These are phyloP conservation scores for Leccinum insolens DNA, from an alignment of 1,284 basidiomycete species.

Conservation along the genomic window DNA sequence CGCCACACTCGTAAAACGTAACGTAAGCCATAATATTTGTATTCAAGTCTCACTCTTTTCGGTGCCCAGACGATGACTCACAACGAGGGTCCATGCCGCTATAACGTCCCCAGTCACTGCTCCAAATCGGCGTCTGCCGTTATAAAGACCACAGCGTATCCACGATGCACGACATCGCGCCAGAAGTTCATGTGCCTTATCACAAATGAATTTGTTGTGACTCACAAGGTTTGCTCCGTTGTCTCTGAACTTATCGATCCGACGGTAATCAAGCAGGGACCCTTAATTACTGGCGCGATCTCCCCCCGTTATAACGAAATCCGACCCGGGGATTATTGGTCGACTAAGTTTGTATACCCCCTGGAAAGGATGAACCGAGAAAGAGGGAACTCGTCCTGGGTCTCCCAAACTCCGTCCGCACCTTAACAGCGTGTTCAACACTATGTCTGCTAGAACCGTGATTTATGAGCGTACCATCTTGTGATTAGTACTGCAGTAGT, in stretches of 20 bases:
- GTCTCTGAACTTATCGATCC: not conserved
- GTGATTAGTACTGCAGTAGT: not conserved
- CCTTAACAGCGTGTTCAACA: constrained; percentile 19
- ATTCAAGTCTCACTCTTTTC: not conserved
- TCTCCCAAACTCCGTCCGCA: constrained; percentile 15
- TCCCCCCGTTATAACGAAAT: constrained; percentile 13
- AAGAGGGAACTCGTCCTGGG: constrained; percentile 1
- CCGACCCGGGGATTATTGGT: not conserved
- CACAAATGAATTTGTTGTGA: not conserved
- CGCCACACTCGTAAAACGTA: not conserved
- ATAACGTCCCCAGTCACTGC: no score
- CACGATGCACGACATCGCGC: not conserved
- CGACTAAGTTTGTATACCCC: not conserved
- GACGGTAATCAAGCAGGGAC: constrained; percentile 10
- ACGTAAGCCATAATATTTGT: not conserved
- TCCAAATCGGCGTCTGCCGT: not conserved
- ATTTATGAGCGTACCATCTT: not conserved
- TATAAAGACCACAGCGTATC: not conserved
- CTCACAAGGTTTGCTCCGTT: not conserved
- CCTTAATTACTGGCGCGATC: constrained; percentile 20
- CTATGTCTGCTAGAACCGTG: constrained; percentile 1
- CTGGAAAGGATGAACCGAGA: constrained; percentile 2
- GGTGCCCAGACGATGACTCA: not conserved
- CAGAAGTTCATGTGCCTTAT: constrained; percentile 5
- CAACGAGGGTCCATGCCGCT: not conserved